phyloP scores from a whole-genome alignment of 345 rosid genomes.

The Eucalyptus cloeziana region DNA sequence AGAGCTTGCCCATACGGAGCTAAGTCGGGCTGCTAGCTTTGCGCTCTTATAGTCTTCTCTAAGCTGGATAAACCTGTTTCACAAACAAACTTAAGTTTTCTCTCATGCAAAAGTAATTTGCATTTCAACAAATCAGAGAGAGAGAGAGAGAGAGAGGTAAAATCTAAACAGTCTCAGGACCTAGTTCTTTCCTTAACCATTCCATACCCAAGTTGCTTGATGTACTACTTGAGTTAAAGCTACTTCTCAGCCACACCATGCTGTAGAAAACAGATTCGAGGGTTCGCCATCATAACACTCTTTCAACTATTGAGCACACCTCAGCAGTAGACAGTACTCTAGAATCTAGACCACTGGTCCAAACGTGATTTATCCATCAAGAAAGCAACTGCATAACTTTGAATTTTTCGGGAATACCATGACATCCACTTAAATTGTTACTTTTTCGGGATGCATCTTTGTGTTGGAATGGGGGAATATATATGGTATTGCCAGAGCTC shows the following conservation, averaged over 20 bases:
- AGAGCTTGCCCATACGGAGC: conserved; percentile 74
- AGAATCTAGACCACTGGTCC: neutral
- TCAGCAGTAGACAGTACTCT: neutral
- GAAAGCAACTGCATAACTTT: neutral
- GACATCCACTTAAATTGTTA: neutral
- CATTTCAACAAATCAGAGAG: neutral
- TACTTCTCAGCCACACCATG: neutral
- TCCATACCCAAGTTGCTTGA: neutral
- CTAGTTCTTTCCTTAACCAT: neutral
- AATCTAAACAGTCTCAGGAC: neutral
- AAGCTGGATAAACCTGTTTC: conserved; percentile 80
- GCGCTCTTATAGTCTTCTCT: conserved; percentile 96
- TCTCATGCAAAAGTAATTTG: neutral
- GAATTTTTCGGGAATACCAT: neutral
- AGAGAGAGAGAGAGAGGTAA: neutral
- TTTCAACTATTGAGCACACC: neutral
- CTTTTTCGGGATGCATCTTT: neutral
- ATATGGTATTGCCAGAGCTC: neutral
- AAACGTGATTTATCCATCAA: neutral
- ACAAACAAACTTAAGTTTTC: neutral
- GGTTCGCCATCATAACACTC: neutral
- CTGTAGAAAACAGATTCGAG: neutral
- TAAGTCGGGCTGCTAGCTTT: conserved; percentile 76
- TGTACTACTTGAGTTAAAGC: neutral
- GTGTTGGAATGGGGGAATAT: neutral